These are phyloP conservation scores for Calocybe gambosa DNA, from an alignment of 1,284 basidiomycete genomes.

Conservation along the genomic window DNA sequence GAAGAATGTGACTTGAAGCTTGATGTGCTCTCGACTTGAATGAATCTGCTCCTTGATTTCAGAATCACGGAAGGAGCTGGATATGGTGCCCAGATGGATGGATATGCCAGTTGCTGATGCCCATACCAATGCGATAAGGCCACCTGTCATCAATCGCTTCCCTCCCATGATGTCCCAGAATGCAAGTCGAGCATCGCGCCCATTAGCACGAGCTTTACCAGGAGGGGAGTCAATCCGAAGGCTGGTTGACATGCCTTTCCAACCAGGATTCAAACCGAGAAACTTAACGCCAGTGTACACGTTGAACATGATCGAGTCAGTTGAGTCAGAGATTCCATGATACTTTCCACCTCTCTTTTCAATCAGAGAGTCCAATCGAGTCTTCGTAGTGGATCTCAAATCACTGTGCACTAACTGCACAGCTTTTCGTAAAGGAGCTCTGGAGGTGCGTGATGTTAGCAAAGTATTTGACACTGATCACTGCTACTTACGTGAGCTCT, in stretches of 20 bases:
- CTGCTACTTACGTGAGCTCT: constrained; percentile 49
- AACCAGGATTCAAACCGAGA: constrained; percentile 34
- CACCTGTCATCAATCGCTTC: constrained; percentile 49
- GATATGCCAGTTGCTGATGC: constrained; percentile 22
- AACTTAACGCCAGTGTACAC: constrained; percentile 48
- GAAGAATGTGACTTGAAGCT: constrained; percentile 45
- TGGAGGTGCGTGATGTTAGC: constrained; percentile 18
- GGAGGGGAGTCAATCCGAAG: constrained; percentile 46
- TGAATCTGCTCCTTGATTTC: constrained; percentile 38
- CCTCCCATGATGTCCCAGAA: constrained; percentile 52
- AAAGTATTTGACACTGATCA: not conserved
- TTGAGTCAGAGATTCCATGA: constrained; percentile 27
- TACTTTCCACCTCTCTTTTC: constrained; percentile 42
- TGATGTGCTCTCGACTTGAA: constrained; percentile 23
- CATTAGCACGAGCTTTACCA: constrained; percentile 39
- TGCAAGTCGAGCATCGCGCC: constrained; percentile 26
- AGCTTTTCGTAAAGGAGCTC: constrained; percentile 46
- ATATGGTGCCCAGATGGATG: constrained; percentile 44
- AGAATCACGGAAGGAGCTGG: constrained; percentile 24
- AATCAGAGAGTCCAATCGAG: constrained; percentile 31
- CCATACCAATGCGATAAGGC: constrained; percentile 51
- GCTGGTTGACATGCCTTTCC: constrained; percentile 41
- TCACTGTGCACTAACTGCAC: constrained; percentile 42
- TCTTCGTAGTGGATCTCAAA: constrained; percentile 21
- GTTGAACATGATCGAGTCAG: constrained; percentile 47